Evolutionary conservation across 1,284 basidiomycete genomes (phyloP).

Genomic region (Ceratobasidium papillatum): DNA sequence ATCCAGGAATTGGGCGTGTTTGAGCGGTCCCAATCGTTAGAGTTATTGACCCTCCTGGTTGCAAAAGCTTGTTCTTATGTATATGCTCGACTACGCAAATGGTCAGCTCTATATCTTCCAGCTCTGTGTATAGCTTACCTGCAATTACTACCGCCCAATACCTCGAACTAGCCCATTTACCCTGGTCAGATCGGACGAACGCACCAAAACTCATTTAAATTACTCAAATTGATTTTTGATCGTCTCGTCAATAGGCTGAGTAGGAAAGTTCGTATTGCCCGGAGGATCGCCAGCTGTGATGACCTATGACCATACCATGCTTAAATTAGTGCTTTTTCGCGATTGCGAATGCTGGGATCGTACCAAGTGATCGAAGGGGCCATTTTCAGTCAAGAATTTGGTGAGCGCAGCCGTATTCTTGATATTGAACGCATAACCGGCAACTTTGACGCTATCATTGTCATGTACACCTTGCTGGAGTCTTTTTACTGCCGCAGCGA

Average conservation of each 20-base stretch:
- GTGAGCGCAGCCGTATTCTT: background rate
- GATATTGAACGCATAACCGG: background rate
- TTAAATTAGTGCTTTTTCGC: too few relatives aligned
- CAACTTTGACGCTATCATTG: background rate
- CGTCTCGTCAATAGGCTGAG: slow-evolving; percentile 1
- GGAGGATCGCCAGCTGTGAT: slow-evolving; percentile 4
- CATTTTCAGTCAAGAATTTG: slow-evolving; percentile 10
- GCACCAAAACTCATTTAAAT: background rate
- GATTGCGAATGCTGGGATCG: background rate
- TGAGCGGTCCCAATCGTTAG: background rate
- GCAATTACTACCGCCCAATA: slow-evolving; percentile 20
- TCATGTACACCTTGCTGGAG: background rate
- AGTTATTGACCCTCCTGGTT: slow-evolving; percentile 16
- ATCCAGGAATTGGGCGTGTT: background rate
- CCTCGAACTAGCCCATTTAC: background rate
- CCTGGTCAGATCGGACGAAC: background rate
- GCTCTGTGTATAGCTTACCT: background rate
- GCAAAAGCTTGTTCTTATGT: slow-evolving; percentile 5
- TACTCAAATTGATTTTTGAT: slow-evolving; percentile 17
- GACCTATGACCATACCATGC: slow-evolving; percentile 2
- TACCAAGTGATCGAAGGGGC: slow-evolving; percentile 31
- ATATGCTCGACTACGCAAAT: background rate
- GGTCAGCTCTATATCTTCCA: background rate
- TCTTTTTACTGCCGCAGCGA: slow-evolving; percentile 9
- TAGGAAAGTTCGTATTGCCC: background rate